Base-by-base conservation (phyloP, 2,329 filamentous ascomycete species). In the Penicillium sp. region DNA sequence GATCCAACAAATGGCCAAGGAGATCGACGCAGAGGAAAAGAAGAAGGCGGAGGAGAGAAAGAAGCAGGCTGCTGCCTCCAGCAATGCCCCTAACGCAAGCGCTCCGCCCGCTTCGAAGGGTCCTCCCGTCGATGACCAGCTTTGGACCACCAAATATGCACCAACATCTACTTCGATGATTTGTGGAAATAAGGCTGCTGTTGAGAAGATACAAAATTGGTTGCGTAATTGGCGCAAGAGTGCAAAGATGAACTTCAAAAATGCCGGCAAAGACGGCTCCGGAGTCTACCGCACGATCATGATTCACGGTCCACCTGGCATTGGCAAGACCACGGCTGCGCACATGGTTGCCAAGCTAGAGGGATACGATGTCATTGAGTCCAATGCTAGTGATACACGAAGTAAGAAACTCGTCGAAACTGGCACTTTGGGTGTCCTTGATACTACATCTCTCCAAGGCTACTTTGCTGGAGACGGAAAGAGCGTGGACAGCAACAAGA, bases 81-180 rank as follows among this genome's bases (percentile, higher is more conserved):
- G 24, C 14, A 45, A 63, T 60, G 46, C 44, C 2, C 62, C 73
- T 21, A 64, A 72, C 45, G 72, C 46, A 9, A 26, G 26, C 21
- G 24, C 51, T 49, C 47, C 63, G 2, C 82, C 84, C 65, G 75
- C 53, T 52, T 46, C 63, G 3, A 82, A 84, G 66, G 75, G 53
- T 22, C 69, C 80, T 0, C 75, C 74, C 53, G 73, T 80, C 37
- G 81, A 86, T 52, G 83, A 85, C 57, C 87, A 90, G 64, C 81
- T 99, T 2, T 96, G 95, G 89, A 99, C 95, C 1, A 90, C 89
- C 45, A 98, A 97, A 68, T 98, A 99, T 75, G 95, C 95, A 0
- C 95, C 95, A 2, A 90, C 89, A 1, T 84, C 89, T 53, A 80
- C 96, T 44, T 89, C 78, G 56, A 93, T 97, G 71, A 96, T 99